Evolutionary conservation across 257 asterid species (phyloP).

Genomic region (Orobanche coerulescens): DNA sequence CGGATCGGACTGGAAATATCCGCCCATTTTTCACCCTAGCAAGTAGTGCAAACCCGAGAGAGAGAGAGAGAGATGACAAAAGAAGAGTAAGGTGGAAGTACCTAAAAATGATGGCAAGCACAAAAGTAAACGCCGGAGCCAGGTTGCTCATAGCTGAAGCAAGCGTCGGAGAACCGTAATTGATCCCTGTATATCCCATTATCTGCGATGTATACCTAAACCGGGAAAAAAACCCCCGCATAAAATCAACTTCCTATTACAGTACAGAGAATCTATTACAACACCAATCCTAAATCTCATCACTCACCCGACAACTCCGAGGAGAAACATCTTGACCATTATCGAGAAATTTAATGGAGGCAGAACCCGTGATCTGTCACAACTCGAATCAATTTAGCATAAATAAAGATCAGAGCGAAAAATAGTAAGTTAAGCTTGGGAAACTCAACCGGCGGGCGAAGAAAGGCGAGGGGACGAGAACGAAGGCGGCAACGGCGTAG

Average conservation of each 20-base stretch:
- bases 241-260: no score
- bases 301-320: conserved; percentile 69
- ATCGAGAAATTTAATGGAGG: conserved; percentile 50
- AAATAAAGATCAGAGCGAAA: background rate
- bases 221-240: background rate
- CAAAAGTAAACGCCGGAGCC: conserved; percentile 73
- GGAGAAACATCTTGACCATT: conserved; percentile 47
- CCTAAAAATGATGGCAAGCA: conserved; percentile 61
- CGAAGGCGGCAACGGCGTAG: conserved; percentile 61
- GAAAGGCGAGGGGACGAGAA: conserved; percentile 62
- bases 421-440: background rate
- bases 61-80: no score
- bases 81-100: background rate
- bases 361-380: conserved; percentile 46
- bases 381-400: background rate
- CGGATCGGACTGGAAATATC: no score
- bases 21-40: no score
- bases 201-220: conserved; percentile 58
- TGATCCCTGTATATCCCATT: conserved; percentile 61
- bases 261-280: no score
- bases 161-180: conserved; percentile 67
- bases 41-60: no score
- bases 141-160: conserved; percentile 86
- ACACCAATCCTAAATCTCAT: background rate
- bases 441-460: conserved; percentile 39